Percentiles rank a stretch among this genome's conserved stretches.
These are phyloP conservation scores for Vitis hybrid DNA, from an alignment of 177 flowering plant species.

Conservation along the genomic window DNA sequence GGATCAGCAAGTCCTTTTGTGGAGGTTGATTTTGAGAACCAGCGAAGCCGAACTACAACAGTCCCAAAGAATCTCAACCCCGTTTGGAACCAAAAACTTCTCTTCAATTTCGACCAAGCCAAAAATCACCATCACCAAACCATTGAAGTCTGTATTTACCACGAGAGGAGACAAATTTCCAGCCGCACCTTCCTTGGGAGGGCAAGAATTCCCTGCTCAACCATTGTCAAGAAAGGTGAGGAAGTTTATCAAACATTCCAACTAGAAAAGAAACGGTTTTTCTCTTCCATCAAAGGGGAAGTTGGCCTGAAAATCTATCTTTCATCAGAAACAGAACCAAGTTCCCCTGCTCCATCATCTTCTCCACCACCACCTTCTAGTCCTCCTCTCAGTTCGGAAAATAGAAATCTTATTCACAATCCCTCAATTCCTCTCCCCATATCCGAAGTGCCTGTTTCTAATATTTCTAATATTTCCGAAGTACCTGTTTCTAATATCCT, in stretches of 20 bases:
- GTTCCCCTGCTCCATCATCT: constrained; percentile 1
- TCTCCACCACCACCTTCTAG: constrained; percentile 5
- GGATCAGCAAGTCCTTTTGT: constrained; percentile 39
- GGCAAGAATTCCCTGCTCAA: constrained; percentile 31
- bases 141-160: constrained; percentile 26
- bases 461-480: not conserved
- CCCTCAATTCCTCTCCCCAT: constrained; percentile 5
- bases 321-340: constrained; percentile 13
- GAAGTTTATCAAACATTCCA: constrained; percentile 28
- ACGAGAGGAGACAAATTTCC: constrained; percentile 19
- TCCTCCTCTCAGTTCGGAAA: constrained; percentile 1
- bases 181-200: constrained; percentile 33
- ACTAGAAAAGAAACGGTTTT: constrained; percentile 28
- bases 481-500: not conserved
- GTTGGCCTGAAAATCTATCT: constrained; percentile 28
- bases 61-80: constrained; percentile 34
- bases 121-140: constrained; percentile 10
- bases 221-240: constrained; percentile 26
- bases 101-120: constrained; percentile 21
- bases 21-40: constrained; percentile 37
- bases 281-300: constrained; percentile 30
- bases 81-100: constrained; percentile 35
- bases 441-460: constrained; percentile 1
- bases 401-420: not conserved
- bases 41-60: constrained; percentile 30